Conservation (phyloP, 148 eudicot genomes). For the Chenopodium formosanum region DNA sequence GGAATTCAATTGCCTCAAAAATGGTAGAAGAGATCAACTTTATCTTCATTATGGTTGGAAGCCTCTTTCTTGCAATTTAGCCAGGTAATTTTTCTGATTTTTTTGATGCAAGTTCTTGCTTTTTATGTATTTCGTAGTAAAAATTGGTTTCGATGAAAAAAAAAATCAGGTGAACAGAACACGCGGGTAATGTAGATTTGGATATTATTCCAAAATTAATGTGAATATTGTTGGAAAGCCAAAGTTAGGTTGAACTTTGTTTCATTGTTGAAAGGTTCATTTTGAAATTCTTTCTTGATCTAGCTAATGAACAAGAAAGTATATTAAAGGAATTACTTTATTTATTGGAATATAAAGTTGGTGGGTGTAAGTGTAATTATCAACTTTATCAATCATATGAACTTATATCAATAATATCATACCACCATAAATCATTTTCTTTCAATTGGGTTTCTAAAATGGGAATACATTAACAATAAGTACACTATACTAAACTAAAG, state of each 20-base stretch:
- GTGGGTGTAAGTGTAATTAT: not conserved
- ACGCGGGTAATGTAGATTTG: too few relatives aligned
- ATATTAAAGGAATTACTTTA: not conserved
- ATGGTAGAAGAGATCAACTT: constrained; percentile 47
- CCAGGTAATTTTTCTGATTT: constrained; percentile 33
- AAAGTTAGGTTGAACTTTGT: not conserved
- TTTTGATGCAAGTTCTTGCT: not conserved
- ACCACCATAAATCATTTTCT: not conserved
- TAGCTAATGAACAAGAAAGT: constrained; percentile 14
- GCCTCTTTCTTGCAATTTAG: constrained; percentile 44
- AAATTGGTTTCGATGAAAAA: too few relatives aligned
- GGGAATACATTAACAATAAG: too few relatives aligned
- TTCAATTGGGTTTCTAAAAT: not conserved
- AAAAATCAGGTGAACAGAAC: too few relatives aligned
- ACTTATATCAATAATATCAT: not conserved
- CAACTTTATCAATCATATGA: not conserved
- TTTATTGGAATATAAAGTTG: not conserved
- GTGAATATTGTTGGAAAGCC: too few relatives aligned
- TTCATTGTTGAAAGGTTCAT: constrained; percentile 2
- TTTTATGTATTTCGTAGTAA: too few relatives aligned
- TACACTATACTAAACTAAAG: too few relatives aligned
- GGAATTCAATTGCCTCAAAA: constrained; percentile 50
- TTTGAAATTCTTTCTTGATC: constrained; percentile 13
- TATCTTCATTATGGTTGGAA: constrained; percentile 54
- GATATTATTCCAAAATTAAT: too few relatives aligned